Base-by-base conservation (phyloP, 129 eudicot species). In the Chrysanthemum lavandulifolium region DNA sequence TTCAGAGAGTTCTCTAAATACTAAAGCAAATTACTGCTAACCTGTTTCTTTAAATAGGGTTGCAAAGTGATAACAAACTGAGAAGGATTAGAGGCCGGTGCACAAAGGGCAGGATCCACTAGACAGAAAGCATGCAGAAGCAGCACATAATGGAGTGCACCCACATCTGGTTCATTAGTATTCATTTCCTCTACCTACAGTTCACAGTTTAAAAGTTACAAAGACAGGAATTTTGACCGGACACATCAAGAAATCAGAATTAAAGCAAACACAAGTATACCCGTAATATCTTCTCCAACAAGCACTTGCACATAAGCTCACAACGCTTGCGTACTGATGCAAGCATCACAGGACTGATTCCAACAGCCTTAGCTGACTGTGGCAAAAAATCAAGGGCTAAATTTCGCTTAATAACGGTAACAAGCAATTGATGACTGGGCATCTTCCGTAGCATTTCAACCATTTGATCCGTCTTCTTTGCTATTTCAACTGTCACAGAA, bases 71-170 rank as follows among this genome's bases (percentile, higher is more conserved):
- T 88, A 67, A 90, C 88, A 82, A 94, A 94, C 84, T 94, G 99
- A 60, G 99, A 88, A 76, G 99, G 99, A 88, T 94, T 92, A 50
- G 99, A 90, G 76, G 97, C 87, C 12, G 99, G 99, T 64, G 91
- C 94, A 86, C 99, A 94, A 53, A 94, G 86, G 73, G 89, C 78
- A 67, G 97, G 96, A 88, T 94, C 99, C 65, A 94, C 99, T 33
- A 82, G 70, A 82, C 99, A 94, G 72, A 94, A 94, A 78, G 97
- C 89, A 84, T 94, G 97, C 79, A 94, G 78, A 58, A 88, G 94
- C 73, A 85, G 81, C 43, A 94, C 83, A 80, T 94, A 94, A 68
- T 90, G 99, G 72, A 94, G 99, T 78, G 89, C 84, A 66, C 83
- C 82, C 65, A 76, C 80, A 67, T 94, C 98, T 76, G 71, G 82